These are phyloP conservation scores for Paracamarosporium sp. DNA, from an alignment of 2,329 filamentous ascomycete genomes.

Conservation along the genomic window DNA sequence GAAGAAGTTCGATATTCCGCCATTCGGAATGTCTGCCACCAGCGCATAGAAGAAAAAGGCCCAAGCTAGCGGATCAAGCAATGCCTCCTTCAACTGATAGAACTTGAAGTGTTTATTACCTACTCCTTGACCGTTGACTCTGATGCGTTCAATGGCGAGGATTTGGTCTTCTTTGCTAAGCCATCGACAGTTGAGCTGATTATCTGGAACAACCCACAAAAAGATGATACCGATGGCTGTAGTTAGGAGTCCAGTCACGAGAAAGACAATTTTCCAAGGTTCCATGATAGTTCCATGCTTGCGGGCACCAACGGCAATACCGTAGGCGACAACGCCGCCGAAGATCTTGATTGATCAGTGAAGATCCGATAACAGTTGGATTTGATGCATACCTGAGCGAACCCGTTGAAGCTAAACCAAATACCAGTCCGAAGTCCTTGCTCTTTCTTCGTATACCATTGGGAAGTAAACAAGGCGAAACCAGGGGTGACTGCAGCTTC, in stretches of 20 bases:
- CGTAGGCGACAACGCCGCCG: conserved; percentile 68
- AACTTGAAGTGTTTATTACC: conserved; percentile 73
- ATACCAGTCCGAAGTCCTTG: conserved; percentile 68
- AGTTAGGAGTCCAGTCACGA: conserved; percentile 54
- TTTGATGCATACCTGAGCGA: conserved; percentile 51
- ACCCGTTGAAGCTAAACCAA: conserved; percentile 74
- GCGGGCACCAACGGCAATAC: conserved; percentile 63
- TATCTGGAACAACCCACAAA: conserved; percentile 61
- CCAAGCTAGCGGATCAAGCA: conserved; percentile 66
- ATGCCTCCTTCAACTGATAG: conserved; percentile 68
- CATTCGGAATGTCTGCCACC: conserved; percentile 64
- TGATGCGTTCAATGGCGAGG: conserved; percentile 73
- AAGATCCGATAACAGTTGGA: not conserved
- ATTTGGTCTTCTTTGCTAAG: conserved; percentile 71
- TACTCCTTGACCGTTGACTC: conserved; percentile 77
- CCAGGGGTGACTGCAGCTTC: conserved; percentile 74
- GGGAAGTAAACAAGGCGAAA: conserved; percentile 70
- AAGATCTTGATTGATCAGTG: conserved; percentile 55
- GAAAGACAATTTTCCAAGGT: conserved; percentile 69
- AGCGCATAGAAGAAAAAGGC: conserved; percentile 65
- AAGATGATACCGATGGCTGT: conserved; percentile 51
- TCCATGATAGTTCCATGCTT: conserved; percentile 64
- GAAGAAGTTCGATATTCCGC: conserved; percentile 67
- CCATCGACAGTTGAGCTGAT: conserved; percentile 66
- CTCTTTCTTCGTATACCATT: conserved; percentile 76